Base-by-base conservation (phyloP, 371 early-diverging fungal species). In the Coemansia sp. region DNA sequence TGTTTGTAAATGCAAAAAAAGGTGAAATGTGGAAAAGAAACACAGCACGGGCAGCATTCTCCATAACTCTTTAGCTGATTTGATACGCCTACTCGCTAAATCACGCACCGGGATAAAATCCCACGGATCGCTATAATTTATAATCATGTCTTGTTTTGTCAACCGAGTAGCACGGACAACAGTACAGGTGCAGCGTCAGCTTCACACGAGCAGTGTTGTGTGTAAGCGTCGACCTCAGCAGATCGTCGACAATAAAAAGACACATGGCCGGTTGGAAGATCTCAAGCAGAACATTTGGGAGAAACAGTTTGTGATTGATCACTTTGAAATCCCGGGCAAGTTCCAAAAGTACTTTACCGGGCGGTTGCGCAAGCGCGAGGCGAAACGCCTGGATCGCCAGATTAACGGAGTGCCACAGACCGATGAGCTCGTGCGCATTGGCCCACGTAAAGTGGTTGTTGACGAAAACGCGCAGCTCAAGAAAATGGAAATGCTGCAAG, bases 291-390 rank as follows among this genome's bases (percentile, higher is more conserved):
- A 55, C 25, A 39, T 77, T 7, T 57, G 65, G 62, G 66, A 69
- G 42, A 72, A 73, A 26, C 65, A 77, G 55, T 67, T 72, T 50
- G 74, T 77, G 16, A 39, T 73, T 12, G 66, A 77, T 56, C 21
- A 77, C 52, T 77, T 62, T 53, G 65, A 73, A 25, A 68, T 77
- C 25, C 78, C 78, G 1, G 75, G 74, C 42, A 77, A 69, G 50
- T 73, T 54, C 68, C 68, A 64, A 62, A 77, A 73, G 55, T 73
- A 20, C 74, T 69, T 77, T 51, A 77, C 74, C 8, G 78, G 78
- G 9, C 65, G 69, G 3, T 48, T 77, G 59, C 78, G 78, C 66
- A 77, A 77, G 55, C 78, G 78, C 63, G 78, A 77, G 50, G 9
- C 44, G 39, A 39, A 21, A 14, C 68, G 69, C 20, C 40, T 59